phyloP scores from a whole-genome alignment of 2,329 filamentous ascomycete species.

The Talaromyces sp. region DNA sequence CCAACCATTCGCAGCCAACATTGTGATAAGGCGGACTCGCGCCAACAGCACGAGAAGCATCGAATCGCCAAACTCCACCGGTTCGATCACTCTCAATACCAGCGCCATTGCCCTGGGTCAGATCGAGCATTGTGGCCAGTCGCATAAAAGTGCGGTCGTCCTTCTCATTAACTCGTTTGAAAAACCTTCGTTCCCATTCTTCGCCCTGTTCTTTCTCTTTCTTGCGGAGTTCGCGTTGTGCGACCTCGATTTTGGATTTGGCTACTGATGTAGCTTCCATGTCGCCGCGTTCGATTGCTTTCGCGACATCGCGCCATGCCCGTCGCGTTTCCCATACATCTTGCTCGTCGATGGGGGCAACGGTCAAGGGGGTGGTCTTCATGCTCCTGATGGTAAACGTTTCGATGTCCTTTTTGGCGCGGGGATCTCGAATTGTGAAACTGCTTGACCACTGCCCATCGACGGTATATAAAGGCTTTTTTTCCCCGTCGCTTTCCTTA shows the following conservation, averaged over 20 bases:
- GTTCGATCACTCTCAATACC: constrained; percentile 60
- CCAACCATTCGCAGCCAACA: constrained; percentile 37
- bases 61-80: constrained; percentile 65
- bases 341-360: constrained; percentile 71
- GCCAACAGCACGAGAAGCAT: constrained; percentile 48
- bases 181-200: constrained; percentile 81
- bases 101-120: constrained; percentile 37
- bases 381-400: constrained; percentile 56
- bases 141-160: constrained; percentile 38
- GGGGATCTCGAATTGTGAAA: constrained; percentile 71
- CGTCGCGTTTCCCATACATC: constrained; percentile 81
- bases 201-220: constrained; percentile 69
- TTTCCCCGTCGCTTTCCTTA: constrained; percentile 59
- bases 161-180: constrained; percentile 46
- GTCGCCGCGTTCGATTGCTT: constrained; percentile 72
- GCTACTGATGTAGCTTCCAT: constrained; percentile 73
- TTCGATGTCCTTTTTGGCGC: constrained; percentile 49
- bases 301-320: constrained; percentile 82
- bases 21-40: constrained; percentile 42
- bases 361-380: constrained; percentile 60
- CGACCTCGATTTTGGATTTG: constrained; percentile 85
- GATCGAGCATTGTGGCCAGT: constrained; percentile 40
- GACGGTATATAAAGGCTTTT: constrained; percentile 69
- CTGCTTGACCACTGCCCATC: constrained; percentile 86
- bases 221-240: constrained; percentile 71